Conservation (phyloP, 768 basidiomycete genomes). For the Dentipellis sp. region DNA sequence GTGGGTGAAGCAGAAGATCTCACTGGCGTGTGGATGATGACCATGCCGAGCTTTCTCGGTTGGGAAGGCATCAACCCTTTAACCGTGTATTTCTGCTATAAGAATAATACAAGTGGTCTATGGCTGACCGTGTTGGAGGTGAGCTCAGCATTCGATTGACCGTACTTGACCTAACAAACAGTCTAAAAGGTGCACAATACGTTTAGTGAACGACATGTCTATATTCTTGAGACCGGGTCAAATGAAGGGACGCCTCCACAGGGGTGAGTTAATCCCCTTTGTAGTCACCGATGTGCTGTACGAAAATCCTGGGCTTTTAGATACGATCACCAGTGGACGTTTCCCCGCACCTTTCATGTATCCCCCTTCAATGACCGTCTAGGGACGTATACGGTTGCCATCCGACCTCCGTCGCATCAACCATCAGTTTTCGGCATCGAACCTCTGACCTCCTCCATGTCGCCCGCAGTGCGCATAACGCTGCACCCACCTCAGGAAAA, state of each 20-base stretch:
- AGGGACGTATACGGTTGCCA: slow-evolving; percentile 52
- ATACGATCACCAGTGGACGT: slow-evolving; percentile 56
- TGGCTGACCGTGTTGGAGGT: slow-evolving; percentile 52
- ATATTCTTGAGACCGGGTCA: slow-evolving; percentile 38
- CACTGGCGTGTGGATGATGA: slow-evolving; percentile 60
- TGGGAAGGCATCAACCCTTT: slow-evolving; percentile 66
- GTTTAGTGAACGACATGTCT: slow-evolving; percentile 60
- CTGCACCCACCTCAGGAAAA: too few relatives aligned
- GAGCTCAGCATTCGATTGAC: slow-evolving; percentile 3
- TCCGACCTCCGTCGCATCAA: slow-evolving; percentile 35
- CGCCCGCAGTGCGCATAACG: slow-evolving; percentile 28
- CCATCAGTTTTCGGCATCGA: slow-evolving; percentile 1
- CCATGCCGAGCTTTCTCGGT: slow-evolving; percentile 62
- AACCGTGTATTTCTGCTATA: slow-evolving; percentile 59
- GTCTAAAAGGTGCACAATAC: slow-evolving; percentile 54
- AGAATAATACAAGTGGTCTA: slow-evolving; percentile 18
- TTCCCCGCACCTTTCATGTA: slow-evolving; percentile 62
- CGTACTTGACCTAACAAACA: too few relatives aligned
- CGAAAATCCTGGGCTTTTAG: slow-evolving; percentile 18
- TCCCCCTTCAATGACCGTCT: slow-evolving; percentile 69
- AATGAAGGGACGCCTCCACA: slow-evolving; percentile 32
- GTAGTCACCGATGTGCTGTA: too few relatives aligned
- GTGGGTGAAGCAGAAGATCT: slow-evolving; percentile 19
- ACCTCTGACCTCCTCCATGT: slow-evolving; percentile 18
- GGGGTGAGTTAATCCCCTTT: slow-evolving; percentile 19